Evolutionary conservation across 2,329 filamentous ascomycete genomes (phyloP).

Genomic region (Colletotrichum eleusines): DNA sequence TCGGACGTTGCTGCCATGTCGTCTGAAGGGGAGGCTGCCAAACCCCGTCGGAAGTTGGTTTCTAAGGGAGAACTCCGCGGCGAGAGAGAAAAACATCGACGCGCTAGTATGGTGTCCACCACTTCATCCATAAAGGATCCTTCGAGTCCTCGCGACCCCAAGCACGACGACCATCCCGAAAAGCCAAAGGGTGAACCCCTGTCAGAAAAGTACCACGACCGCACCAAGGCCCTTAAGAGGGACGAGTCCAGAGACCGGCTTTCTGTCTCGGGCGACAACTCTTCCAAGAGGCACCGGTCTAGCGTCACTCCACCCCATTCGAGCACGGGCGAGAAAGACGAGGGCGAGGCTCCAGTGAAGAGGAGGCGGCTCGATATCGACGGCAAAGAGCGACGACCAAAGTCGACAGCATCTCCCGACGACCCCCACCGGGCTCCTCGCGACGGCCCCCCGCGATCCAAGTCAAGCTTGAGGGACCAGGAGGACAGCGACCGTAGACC

Average conservation of each 20-base stretch:
- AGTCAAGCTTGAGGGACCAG: conserved; percentile 53
- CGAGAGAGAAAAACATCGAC: conserved; percentile 69
- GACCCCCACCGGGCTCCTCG: conserved; percentile 50
- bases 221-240: conserved; percentile 70
- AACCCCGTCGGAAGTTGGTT: conserved; percentile 72
- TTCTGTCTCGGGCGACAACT: conserved; percentile 62
- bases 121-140: conserved; percentile 66
- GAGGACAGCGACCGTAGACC: conserved; percentile 53
- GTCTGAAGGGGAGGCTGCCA: conserved; percentile 68
- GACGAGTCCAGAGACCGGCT: conserved; percentile 70
- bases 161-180: conserved; percentile 62
- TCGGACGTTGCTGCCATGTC: conserved; percentile 64
- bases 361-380: conserved; percentile 69
- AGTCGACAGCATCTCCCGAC: conserved; percentile 59
- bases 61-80: conserved; percentile 73
- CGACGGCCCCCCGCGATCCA: conserved; percentile 44
- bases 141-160: conserved; percentile 64
- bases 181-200: conserved; percentile 58
- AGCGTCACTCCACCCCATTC: conserved; percentile 70
- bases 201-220: conserved; percentile 69
- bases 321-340: conserved; percentile 66
- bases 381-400: conserved; percentile 61
- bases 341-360: conserved; percentile 64
- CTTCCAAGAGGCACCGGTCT: conserved; percentile 69
- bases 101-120: conserved; percentile 69